Evolutionary conservation across 2,329 filamentous ascomycete species (phyloP), one percentile per base, ranked within the genome.

Genomic region (Penicillium olsonii): DNA sequence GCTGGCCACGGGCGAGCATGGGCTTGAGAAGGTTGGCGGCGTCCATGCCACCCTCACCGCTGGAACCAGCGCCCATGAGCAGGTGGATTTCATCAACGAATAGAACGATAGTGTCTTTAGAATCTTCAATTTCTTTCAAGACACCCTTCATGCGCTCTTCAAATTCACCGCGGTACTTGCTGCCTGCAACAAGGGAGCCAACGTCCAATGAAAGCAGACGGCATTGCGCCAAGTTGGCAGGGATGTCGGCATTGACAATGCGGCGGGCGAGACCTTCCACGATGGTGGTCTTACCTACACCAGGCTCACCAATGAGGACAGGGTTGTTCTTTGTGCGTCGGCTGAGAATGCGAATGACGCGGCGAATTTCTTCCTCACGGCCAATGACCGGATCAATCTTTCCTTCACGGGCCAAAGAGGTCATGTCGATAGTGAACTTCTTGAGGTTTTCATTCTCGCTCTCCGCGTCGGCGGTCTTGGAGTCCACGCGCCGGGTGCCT

Each of bases 71-170:
- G 52, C 94, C 94, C 94, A 99, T 99, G 54, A 99, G 85, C 55
- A 99, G 81, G 76, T 99, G 94, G 59, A 99, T 99, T 72, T 99
- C 94, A 72, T 99, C 94, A 60, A 99, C 94, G 63, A 99, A 99
- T 55, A 99, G 85, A 44, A 99, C 87, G 67, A 99, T 96, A 79
- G 92, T 96, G 50, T 97, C 92, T 69, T 94, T 95, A 43, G 91
- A 90, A 48, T 95, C 87, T 61, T 92, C 83, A 51, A 99, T 96
- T 75, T 99, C 94, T 73, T 97, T 99, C 63, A 99, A 74, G 5
- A 99, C 94, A 47, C 92, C 92, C 82, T 99, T 99, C 92, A 99
- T 97, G 62, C 94, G 85, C 79, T 99, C 94, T 71, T 99, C 94
- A 52, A 99, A 99, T 71, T 99, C 94, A 76, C 94, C 94, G 42